phyloP scores from a whole-genome alignment of 306 rosid species.

The Sophora flavescens region DNA sequence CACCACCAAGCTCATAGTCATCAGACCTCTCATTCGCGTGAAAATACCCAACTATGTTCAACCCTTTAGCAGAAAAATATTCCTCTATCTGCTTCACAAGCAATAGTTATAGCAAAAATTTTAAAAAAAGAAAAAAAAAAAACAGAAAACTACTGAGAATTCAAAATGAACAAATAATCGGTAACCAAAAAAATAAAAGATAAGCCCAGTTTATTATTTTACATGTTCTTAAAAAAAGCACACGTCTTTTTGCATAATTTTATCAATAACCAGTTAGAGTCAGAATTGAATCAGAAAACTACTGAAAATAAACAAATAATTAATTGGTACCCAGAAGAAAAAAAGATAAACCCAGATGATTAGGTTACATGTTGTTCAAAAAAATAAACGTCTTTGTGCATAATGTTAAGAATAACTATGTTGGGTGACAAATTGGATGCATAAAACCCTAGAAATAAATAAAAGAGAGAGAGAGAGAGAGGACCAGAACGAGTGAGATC shows the following conservation, averaged over 20 bases:
- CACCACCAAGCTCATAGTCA: slow-evolving; percentile 76
- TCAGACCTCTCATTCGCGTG: slow-evolving; percentile 98
- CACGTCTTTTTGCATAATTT: not conserved
- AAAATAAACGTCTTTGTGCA: slow-evolving; percentile 18
- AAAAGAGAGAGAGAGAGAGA: not conserved
- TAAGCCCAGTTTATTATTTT: slow-evolving; percentile 10
- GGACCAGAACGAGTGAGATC: slow-evolving; percentile 92
- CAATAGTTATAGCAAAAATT: slow-evolving; percentile 6
- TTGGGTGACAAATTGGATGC: slow-evolving; percentile 10
- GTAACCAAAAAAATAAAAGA: not conserved
- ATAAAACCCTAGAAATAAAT: slow-evolving; percentile 34
- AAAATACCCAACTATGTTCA: slow-evolving; percentile 84
- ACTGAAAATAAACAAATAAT: not conserved
- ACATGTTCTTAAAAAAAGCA: not conserved
- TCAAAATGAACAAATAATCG: not conserved
- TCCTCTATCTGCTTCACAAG: slow-evolving; percentile 79
- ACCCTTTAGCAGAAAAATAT: slow-evolving; percentile 71
- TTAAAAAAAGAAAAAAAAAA: not conserved
- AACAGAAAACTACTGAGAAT: not conserved
- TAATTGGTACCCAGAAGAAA: not conserved
- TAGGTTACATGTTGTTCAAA: not conserved
- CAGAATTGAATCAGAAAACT: not conserved
- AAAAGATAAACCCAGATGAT: slow-evolving; percentile 16
- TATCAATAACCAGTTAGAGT: not conserved
- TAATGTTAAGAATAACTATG: not conserved